Evolutionary conservation across 2,329 filamentous ascomycete genomes (phyloP), one percentile per base, ranked within the genome.

Genomic region (Aspergillus vadensis): DNA sequence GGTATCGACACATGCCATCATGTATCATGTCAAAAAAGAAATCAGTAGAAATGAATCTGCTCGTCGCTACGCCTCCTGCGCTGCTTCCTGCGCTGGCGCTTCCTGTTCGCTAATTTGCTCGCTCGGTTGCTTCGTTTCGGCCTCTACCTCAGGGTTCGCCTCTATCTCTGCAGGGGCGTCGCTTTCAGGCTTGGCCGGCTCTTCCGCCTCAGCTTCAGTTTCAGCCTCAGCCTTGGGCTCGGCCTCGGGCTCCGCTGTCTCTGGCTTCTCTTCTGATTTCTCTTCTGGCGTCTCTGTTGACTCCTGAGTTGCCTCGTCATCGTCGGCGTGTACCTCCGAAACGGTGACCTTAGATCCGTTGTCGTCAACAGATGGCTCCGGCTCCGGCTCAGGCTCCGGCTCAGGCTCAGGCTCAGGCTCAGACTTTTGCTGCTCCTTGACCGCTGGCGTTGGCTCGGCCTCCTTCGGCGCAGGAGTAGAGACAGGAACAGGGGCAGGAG

Each of bases 301-400:
- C 55, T 64, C 57, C 9, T 48, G 54, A 25, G 39, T 27, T 5
- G 54, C 32, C 9, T 53, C 63, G 17, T 65, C 64, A 14, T 65
- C 66, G 7, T 63, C 60, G 12, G 51, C 65, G n/a, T 63, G 63
- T 8, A 65, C 65, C 50, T 68, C 66, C 14, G 63, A 60, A 41
- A 68, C 60, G 6, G 66, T 67, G 17, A 67, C 39, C 44, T 67
- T 65, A 9, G 66, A 64, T 15, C 55, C 65, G 15, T 55, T 54
- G 27, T 43, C 57, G 21, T 67, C 57, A 4, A 54, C 39, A 9
- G 61, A 21, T 2, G 53, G 44, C 21, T 53, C 17, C 56, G 32
- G 30, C 32, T 36, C 30, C 12, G 30, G 10, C 30, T 36, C 30
- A 1, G 27, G 27, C 23, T 59, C 52, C n/a, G n/a, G n/a, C n/a